Conservation (phyloP, 116 monocot genomes). For the Dioscorea cayenensis region DNA sequence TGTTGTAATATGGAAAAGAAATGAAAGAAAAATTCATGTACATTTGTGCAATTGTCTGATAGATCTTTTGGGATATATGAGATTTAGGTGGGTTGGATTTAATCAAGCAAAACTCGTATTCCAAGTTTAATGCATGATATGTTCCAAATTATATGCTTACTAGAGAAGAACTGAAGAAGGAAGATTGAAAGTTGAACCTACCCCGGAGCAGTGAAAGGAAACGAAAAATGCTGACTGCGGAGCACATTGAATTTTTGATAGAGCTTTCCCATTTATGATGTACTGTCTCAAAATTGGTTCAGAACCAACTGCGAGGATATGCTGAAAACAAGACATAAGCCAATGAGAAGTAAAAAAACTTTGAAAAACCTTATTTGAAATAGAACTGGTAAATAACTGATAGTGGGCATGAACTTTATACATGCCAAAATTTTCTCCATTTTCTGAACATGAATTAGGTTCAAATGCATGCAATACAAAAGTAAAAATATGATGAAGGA, state of each 20-base stretch:
- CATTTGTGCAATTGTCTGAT: too few relatives aligned
- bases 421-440: too few relatives aligned
- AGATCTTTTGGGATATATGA: too few relatives aligned
- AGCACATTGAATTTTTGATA: slow-evolving; percentile 94
- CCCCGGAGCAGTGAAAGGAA: slow-evolving; percentile 69
- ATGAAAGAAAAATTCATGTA: neutral
- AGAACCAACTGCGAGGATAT: slow-evolving; percentile 78
- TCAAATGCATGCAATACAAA: too few relatives aligned
- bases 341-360: neutral
- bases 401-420: neutral
- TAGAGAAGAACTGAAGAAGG: too few relatives aligned
- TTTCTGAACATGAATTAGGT: too few relatives aligned
- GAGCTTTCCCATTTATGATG: slow-evolving; percentile 53
- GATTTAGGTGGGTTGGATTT: too few relatives aligned
- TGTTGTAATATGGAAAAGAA: slow-evolving; percentile 42
- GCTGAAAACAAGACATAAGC: neutral
- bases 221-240: slow-evolving; percentile 77
- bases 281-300: slow-evolving; percentile 70
- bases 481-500: too few relatives aligned
- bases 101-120: too few relatives aligned
- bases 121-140: too few relatives aligned
- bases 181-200: slow-evolving; percentile 17
- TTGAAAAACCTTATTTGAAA: neutral
- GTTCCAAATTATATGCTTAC: too few relatives aligned
- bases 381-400: neutral